phyloP scores from a whole-genome alignment of 2,329 filamentous ascomycete species.

The Bertia moriformis region DNA sequence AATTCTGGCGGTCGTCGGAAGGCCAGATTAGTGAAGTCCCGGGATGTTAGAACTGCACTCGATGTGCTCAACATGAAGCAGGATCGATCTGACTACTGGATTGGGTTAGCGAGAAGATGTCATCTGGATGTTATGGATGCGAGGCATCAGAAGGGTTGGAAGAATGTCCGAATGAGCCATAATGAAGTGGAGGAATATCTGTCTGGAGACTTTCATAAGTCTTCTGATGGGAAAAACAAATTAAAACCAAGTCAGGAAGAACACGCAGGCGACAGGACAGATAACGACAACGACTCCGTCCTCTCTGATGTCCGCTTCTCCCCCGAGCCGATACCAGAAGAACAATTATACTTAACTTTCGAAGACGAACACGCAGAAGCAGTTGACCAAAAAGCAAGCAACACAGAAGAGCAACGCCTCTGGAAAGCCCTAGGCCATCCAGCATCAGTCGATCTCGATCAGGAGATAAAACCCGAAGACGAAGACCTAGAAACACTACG shows the following conservation, averaged over 20 bases:
- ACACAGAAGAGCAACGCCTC: neutral
- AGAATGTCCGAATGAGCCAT: conserved; percentile 13
- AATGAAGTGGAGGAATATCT: conserved; percentile 14
- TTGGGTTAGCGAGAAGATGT: conserved; percentile 31
- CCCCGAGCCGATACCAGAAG: neutral
- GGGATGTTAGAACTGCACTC: conserved; percentile 38
- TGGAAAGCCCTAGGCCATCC: neutral
- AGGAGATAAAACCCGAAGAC: neutral
- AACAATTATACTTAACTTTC: neutral
- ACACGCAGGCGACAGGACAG: conserved; percentile 5
- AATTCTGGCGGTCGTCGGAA: conserved; percentile 7
- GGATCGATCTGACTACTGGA: conserved; percentile 32
- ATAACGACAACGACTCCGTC: neutral
- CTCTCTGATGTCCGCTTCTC: no score
- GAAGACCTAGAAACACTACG: conserved; percentile 8
- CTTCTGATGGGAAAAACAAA: conserved; percentile 4
- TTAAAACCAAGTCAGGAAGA: conserved; percentile 8
- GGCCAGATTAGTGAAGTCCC: neutral
- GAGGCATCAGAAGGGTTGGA: conserved; percentile 12
- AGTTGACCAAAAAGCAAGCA: neutral
- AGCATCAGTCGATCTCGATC: neutral
- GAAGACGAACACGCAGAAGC: conserved; percentile 1
- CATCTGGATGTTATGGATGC: conserved; percentile 30
- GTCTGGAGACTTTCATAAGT: conserved; percentile 2
- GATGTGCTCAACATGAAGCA: conserved; percentile 33